Evolutionary conservation across 2,329 filamentous ascomycete genomes (phyloP).

Genomic region (Gaeumannomyces sp.): DNA sequence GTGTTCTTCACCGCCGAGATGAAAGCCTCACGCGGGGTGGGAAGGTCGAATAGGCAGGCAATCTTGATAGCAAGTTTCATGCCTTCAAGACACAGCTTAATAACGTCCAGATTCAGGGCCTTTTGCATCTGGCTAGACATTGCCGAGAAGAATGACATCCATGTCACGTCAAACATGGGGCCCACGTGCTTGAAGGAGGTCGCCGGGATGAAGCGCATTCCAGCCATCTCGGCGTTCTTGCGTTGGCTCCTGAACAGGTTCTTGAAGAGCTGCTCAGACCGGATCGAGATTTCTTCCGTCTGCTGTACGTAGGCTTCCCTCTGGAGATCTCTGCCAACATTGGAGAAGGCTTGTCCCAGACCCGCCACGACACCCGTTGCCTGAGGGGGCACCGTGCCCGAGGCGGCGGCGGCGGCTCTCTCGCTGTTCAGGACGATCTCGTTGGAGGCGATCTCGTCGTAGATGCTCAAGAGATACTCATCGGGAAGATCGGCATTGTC

Average conservation of each 20-base stretch:
- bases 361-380: constrained; percentile 68
- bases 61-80: constrained; percentile 92
- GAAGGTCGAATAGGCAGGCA: constrained; percentile 85
- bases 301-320: constrained; percentile 91
- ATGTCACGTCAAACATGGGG: constrained; percentile 97
- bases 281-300: constrained; percentile 79
- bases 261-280: constrained; percentile 81
- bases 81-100: constrained; percentile 88
- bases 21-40: constrained; percentile 91
- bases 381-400: constrained; percentile 57
- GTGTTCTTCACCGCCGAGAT: constrained; percentile 88
- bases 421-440: constrained; percentile 95
- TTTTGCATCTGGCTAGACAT: constrained; percentile 91
- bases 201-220: constrained; percentile 79
- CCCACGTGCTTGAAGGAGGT: constrained; percentile 93
- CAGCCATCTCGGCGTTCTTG: constrained; percentile 63
- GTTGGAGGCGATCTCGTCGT: constrained; percentile 82
- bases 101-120: constrained; percentile 84
- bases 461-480: constrained; percentile 85
- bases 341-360: constrained; percentile 83
- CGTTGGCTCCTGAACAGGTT: constrained; percentile 86
- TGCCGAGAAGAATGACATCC: constrained; percentile 98
- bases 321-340: constrained; percentile 84
- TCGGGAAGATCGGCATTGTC: constrained; percentile 89
- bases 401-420: constrained; percentile 77